A percentile compares a stretch with the other conserved stretches of the same genome.
phyloP scores from a whole-genome alignment of 805 yeast genomes.

The Cyberlindnera meyerae region DNA sequence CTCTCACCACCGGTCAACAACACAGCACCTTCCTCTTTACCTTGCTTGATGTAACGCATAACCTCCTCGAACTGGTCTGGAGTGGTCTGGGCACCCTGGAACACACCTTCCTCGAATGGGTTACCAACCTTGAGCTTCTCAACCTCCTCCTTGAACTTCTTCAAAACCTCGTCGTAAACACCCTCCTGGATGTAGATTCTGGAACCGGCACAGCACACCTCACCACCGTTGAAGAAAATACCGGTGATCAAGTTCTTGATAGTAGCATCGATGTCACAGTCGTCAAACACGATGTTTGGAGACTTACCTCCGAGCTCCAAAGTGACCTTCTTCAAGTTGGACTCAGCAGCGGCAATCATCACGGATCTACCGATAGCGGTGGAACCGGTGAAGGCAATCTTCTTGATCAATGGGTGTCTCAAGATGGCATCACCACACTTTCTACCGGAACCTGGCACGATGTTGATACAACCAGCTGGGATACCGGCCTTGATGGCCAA shows the following conservation, averaged over 20 bases:
- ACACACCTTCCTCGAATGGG: conserved; percentile 53
- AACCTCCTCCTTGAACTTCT: conserved; percentile 44
- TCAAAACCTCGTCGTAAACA: conserved; percentile 48
- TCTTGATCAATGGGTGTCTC: conserved; percentile 52
- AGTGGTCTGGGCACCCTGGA: conserved; percentile 66
- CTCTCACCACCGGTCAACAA: conserved; percentile 58
- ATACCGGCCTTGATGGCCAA: conserved; percentile 54
- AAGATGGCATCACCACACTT: conserved; percentile 56
- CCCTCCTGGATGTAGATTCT: conserved; percentile 60
- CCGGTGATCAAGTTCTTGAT: conserved; percentile 46
- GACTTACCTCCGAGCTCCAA: conserved; percentile 69
- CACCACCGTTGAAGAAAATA: conserved; percentile 67
- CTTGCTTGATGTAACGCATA: conserved; percentile 50
- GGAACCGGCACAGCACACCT: conserved; percentile 67
- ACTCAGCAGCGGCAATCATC: conserved; percentile 55
- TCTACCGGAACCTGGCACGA: conserved; percentile 59
- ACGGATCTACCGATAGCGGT: conserved; percentile 58
- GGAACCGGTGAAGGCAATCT: conserved; percentile 67
- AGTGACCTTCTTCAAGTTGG: conserved; percentile 61
- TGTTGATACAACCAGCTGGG: conserved; percentile 61
- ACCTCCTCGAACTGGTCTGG: conserved; percentile 55
- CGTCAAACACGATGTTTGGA: conserved; percentile 59
- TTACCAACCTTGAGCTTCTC: conserved; percentile 54
- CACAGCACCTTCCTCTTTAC: conserved; percentile 54
- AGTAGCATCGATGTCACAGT: conserved; percentile 47